A percentile compares a stretch with the other conserved stretches of the same genome.
phyloP scores from a whole-genome alignment of 148 eudicot genomes.

The Chenopodium album region DNA sequence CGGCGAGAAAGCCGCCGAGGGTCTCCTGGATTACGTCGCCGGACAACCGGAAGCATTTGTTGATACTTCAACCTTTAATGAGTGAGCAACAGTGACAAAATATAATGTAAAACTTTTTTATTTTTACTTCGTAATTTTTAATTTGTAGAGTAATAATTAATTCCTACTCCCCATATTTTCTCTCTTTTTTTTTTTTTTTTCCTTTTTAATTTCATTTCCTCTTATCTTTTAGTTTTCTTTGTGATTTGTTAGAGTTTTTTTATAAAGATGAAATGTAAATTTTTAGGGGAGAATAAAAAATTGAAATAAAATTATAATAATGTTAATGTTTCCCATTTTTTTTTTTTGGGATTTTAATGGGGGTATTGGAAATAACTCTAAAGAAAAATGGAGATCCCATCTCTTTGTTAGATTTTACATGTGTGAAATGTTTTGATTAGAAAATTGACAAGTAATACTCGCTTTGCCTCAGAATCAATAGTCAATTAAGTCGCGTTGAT shows the following conservation, averaged over 20 bases:
- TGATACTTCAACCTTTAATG: constrained; percentile 24
- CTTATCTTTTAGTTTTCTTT: background rate
- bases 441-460: too few relatives aligned
- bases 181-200: background rate
- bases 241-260: background rate
- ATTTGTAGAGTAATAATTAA: constrained; percentile 14
- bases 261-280: constrained; percentile 9
- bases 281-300: background rate
- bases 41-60: constrained; percentile 35
- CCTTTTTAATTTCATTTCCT: background rate
- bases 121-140: background rate
- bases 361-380: too few relatives aligned
- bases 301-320: too few relatives aligned
- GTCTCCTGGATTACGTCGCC: constrained; percentile 65
- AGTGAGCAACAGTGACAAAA: background rate
- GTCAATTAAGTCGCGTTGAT: too few relatives aligned
- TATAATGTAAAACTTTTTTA: constrained; percentile 8
- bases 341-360: background rate
- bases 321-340: background rate
- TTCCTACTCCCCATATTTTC: background rate
- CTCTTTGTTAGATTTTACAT: too few relatives aligned
- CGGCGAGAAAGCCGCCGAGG: constrained; percentile 70
- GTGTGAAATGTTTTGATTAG: too few relatives aligned
- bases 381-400: too few relatives aligned
- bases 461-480: too few relatives aligned